These are phyloP conservation scores for Cornus controversa DNA, from an alignment of 148 eudicot genomes.

Conservation along the genomic window DNA sequence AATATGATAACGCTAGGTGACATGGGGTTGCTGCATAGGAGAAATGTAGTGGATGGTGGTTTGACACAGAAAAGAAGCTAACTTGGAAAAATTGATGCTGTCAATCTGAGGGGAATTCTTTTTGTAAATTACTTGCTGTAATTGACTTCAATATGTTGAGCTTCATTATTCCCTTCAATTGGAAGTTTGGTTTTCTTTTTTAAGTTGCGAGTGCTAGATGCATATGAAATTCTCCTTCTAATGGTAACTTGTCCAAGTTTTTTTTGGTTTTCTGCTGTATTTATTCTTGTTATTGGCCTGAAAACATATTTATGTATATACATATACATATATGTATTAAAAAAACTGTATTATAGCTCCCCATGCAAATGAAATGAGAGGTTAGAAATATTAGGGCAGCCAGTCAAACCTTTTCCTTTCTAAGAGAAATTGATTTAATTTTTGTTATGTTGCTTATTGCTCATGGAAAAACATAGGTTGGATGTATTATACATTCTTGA, in stretches of 20 bases:
- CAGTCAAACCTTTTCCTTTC: no score
- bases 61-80: conserved; percentile 30
- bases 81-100: conserved; percentile 25
- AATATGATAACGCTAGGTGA: conserved; percentile 59
- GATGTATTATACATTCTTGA: no score
- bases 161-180: no score
- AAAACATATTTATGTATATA: neutral
- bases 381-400: no score
- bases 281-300: neutral
- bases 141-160: no score
- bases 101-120: conserved; percentile 43
- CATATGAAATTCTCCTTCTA: conserved; percentile 3
- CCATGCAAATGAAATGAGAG: neutral
- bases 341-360: neutral
- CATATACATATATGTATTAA: no score
- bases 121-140: conserved; percentile 9
- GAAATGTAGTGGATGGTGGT: conserved; percentile 6
- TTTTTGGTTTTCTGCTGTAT: neutral
- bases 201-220: conserved; percentile 2
- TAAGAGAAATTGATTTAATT: no score
- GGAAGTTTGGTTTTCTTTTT: no score
- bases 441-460: no score
- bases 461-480: no score
- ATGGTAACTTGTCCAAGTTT: conserved; percentile 8
- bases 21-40: conserved; percentile 16